These are phyloP conservation scores for Venturia asperata DNA, from an alignment of 2,329 filamentous ascomycete species.

Conservation along the genomic window DNA sequence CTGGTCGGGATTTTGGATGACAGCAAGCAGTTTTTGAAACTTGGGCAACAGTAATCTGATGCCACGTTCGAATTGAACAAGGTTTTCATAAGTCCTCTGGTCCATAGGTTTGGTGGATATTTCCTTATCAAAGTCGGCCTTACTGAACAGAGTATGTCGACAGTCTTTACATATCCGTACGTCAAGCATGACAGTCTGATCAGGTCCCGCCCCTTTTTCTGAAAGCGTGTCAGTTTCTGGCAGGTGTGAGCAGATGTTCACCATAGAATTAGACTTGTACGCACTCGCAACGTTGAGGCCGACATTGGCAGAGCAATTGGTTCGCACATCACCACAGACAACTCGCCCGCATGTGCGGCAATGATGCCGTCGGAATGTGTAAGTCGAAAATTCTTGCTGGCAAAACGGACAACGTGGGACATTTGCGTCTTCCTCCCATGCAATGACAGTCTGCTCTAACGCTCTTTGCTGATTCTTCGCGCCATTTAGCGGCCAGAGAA, in stretches of 20 bases:
- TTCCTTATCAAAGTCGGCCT: constrained; percentile 70
- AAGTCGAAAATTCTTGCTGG: constrained; percentile 88
- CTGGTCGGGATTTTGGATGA: constrained; percentile 64
- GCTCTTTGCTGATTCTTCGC: constrained; percentile 66
- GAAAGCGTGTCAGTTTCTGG: constrained; percentile 4
- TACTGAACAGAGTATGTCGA: constrained; percentile 61
- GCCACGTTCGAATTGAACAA: constrained; percentile 80
- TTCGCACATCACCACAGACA: constrained; percentile 81
- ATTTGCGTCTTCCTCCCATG: constrained; percentile 84
- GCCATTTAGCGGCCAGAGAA: constrained; percentile 52
- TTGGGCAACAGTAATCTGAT: constrained; percentile 74
- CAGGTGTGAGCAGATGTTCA: neutral
- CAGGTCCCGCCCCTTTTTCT: constrained; percentile 9
- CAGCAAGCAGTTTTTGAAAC: constrained; percentile 70
- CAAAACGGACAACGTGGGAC: constrained; percentile 86
- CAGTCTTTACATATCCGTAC: constrained; percentile 91
- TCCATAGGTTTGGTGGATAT: constrained; percentile 62
- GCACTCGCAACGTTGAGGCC: constrained; percentile 67
- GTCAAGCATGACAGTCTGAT: constrained; percentile 56
- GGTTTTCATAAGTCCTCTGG: constrained; percentile 72
- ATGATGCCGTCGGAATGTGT: constrained; percentile 89
- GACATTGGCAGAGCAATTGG: constrained; percentile 77
- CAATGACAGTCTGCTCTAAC: constrained; percentile 85
- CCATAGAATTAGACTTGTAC: constrained; percentile 26
- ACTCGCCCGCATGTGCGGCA: constrained; percentile 90